Evolutionary conservation across 2,329 filamentous ascomycete genomes (phyloP).

Genomic region (Ascocoryne sarcoides): DNA sequence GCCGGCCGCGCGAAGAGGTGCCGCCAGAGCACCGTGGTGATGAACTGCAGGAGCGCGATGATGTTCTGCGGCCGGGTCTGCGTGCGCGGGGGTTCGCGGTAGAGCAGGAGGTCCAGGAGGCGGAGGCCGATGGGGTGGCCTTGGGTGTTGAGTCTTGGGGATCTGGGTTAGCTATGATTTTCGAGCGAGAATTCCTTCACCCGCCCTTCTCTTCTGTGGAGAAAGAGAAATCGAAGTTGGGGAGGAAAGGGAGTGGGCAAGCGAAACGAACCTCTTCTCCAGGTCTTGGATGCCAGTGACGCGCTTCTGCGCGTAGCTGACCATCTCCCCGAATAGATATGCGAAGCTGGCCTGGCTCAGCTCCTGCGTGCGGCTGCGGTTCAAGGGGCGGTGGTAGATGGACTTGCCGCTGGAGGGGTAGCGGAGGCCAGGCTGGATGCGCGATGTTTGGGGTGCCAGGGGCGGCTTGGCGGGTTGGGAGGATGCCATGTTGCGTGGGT

Average conservation of each 20-base stretch:
- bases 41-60: slow-evolving; percentile 86
- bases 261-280: slow-evolving; percentile 63
- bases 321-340: slow-evolving; percentile 94
- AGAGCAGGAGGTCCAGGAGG: slow-evolving; percentile 89
- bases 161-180: too few species aligned
- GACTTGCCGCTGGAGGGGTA: slow-evolving; percentile 92
- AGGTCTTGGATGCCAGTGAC: slow-evolving; percentile 91
- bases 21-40: slow-evolving; percentile 85
- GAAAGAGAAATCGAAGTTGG: too few species aligned
- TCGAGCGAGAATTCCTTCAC: neutral
- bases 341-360: slow-evolving; percentile 90
- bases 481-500: slow-evolving; percentile 27
- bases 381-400: slow-evolving; percentile 93
- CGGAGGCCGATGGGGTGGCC: slow-evolving; percentile 91
- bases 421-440: slow-evolving; percentile 54
- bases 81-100: slow-evolving; percentile 63
- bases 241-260: too few species aligned
- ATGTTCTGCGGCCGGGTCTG: slow-evolving; percentile 77
- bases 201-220: too few species aligned
- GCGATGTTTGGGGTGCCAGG: slow-evolving; percentile 15
- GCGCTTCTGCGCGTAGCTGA: slow-evolving; percentile 82
- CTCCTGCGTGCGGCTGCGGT: slow-evolving; percentile 80
- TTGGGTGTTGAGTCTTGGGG: slow-evolving; percentile 79
- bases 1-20: slow-evolving; percentile 87
- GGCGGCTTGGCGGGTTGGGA: slow-evolving; percentile 26